Evolutionary conservation across 1,284 basidiomycete genomes (phyloP).

Genomic region (Ustilago sp.): DNA sequence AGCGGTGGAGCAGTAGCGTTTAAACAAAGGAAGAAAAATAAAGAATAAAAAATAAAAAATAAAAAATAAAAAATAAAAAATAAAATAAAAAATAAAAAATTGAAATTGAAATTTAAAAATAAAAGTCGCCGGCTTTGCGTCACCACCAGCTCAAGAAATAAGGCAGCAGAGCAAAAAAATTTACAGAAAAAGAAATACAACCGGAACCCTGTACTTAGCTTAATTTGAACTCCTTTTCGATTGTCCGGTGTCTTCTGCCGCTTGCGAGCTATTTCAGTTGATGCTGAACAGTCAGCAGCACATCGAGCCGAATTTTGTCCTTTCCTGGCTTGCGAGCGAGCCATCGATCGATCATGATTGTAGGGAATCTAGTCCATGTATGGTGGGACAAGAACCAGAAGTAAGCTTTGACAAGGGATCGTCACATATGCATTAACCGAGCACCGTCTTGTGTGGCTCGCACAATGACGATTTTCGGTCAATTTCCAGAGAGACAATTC

Average conservation of each 20-base stretch:
- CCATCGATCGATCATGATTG: background rate
- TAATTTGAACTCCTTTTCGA: no score
- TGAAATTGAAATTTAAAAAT: background rate
- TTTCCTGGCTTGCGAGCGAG: background rate
- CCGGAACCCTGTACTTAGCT: background rate
- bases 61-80: background rate
- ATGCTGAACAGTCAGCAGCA: background rate
- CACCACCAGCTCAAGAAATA: background rate
- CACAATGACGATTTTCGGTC: constrained; percentile 3
- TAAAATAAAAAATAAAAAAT: background rate
- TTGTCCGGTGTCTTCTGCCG: no score
- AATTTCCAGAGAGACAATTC: constrained; percentile 1
- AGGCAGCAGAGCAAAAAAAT: no score
- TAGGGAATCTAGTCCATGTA: background rate
- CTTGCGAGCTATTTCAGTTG: background rate
- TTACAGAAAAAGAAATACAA: background rate
- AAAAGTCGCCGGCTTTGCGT: constrained; percentile 24
- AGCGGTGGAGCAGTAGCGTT: no score
- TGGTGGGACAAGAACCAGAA: background rate
- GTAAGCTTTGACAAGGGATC: background rate
- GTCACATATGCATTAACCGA: background rate
- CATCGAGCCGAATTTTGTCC: background rate
- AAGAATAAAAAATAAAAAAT: background rate
- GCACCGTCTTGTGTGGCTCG: background rate
- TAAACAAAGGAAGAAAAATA: background rate